Conservation (phyloP, 805 yeast species). For the Suhomyces canberraensis region DNA sequence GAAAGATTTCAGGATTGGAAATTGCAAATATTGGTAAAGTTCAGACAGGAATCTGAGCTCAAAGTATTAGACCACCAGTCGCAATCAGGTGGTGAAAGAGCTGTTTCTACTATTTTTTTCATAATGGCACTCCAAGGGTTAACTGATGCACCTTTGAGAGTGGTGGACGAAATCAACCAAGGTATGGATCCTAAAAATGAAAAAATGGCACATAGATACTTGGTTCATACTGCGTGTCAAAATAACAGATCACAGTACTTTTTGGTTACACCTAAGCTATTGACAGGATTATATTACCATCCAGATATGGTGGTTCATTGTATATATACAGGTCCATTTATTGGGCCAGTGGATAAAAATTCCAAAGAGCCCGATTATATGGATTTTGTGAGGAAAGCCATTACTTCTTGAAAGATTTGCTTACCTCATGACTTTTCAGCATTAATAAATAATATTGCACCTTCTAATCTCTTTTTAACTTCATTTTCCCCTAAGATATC, state of each 20-base stretch:
- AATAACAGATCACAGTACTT: conserved; percentile 72
- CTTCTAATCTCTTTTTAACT: conserved; percentile 22
- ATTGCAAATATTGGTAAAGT: conserved; percentile 77
- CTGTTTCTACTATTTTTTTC: conserved; percentile 89
- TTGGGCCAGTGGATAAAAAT: conserved; percentile 18
- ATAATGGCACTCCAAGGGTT: conserved; percentile 87
- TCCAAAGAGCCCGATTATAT: conserved; percentile 22
- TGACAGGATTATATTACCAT: conserved; percentile 74
- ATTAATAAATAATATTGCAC: not conserved
- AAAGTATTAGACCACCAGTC: conserved; percentile 77
- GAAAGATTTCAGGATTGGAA: conserved; percentile 72
- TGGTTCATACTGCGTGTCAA: conserved; percentile 79
- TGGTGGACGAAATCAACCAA: conserved; percentile 97
- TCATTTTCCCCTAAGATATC: conserved; percentile 50
- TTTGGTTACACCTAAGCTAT: conserved; percentile 86
- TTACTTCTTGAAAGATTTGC: not conserved
- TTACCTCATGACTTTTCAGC: too few species aligned
- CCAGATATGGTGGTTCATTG: conserved; percentile 82
- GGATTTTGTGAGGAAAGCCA: conserved; percentile 25
- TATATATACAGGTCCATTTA: conserved; percentile 48
- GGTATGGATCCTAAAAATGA: conserved; percentile 98
- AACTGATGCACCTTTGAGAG: conserved; percentile 86
- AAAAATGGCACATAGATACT: conserved; percentile 74
- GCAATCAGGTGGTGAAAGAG: conserved; percentile 97
- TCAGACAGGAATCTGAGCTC: conserved; percentile 72